Conservation (phyloP, 768 basidiomycete species). For the Lactarius sp. region DNA sequence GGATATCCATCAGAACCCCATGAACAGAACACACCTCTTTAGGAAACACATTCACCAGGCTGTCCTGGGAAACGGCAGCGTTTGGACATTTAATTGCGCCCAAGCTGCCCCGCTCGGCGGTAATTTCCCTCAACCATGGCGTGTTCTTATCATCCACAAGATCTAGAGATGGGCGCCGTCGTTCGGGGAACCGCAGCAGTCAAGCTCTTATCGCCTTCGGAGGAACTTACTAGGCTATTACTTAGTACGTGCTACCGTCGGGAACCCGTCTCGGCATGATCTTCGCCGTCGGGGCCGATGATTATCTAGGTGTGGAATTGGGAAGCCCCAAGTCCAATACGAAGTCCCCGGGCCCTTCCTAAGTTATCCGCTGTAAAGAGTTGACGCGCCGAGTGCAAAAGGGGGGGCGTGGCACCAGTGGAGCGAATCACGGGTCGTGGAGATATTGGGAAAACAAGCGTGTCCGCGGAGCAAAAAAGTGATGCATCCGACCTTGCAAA, state of each 20-base stretch:
- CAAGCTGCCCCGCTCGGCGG: conserved; percentile 1
- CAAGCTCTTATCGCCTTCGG: conserved; percentile 22
- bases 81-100: conserved; percentile 18
- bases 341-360: background rate
- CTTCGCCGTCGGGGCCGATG: conserved; percentile 14
- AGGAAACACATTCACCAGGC: conserved; percentile 18
- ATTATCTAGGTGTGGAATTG: conserved; percentile 1
- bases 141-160: conserved; percentile 16
- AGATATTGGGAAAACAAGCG: conserved; percentile 14
- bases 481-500: background rate
- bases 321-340: background rate
- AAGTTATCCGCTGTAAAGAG: background rate
- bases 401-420: conserved; percentile 6
- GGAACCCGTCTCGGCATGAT: conserved; percentile 2
- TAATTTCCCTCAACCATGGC: conserved; percentile 8
- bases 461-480: conserved; percentile 13
- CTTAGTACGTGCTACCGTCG: conserved; percentile 21
- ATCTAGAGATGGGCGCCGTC: conserved; percentile 19
- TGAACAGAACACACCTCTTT: conserved; percentile 18
- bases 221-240: conserved; percentile 23
- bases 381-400: background rate
- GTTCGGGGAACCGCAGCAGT: conserved; percentile 17
- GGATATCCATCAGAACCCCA: conserved; percentile 26
- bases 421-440: conserved; percentile 6
- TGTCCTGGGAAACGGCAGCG: conserved; percentile 15